Base-by-base conservation (phyloP, 495 filamentous ascomycete genomes). In the Tuber melanosporum region DNA sequence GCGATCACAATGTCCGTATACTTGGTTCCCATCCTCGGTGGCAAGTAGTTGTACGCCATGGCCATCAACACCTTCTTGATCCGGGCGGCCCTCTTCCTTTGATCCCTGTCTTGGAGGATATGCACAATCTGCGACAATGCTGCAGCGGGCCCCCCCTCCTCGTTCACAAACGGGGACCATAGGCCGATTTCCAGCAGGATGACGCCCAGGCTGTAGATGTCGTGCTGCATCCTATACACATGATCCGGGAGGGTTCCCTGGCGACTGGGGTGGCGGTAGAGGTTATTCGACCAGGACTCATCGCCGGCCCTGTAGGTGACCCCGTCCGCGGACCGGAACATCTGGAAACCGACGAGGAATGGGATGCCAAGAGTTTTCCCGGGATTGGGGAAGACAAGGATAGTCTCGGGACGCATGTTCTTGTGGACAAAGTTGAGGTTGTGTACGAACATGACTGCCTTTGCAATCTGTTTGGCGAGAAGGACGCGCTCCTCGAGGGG, bases 161-260 rank as follows among this genome's bases (percentile, higher is more conserved):
- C 73, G n/a, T 6, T 14, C 17, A 87, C 81, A 74, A 91, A 87
- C 2, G 86, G 86, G 5, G 83, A 77, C 89, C 89, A 91, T 22
- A 91, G 75, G 0, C 89, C 90, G 47, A 92, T 85, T 82, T 92
- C 90, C 1, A 92, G 79, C 0, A 92, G 84, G 75, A 87, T 87
- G 14, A 90, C 87, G 0, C 90, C 90, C 19, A 91, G 84, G 79
- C 88, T 89, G 79, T 91, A 91, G 43, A 91, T 89, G 78, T 91
- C 90, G 82, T 91, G 89, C 76, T 89, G 88, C 88, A 90, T 91
- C 10, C 73, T 81, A 75, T 89, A 90, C 12, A 73, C 47, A 1
- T 85, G 84, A 71, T 84, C 76, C 2, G 84, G 85, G 39, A 73
- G 79, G 0, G 80, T 10, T 1, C 89, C 89, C 66, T 89, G 86